These are phyloP conservation scores for Penicillium aurantiogriseum DNA, from an alignment of 2,329 filamentous ascomycete genomes.

Conservation along the genomic window DNA sequence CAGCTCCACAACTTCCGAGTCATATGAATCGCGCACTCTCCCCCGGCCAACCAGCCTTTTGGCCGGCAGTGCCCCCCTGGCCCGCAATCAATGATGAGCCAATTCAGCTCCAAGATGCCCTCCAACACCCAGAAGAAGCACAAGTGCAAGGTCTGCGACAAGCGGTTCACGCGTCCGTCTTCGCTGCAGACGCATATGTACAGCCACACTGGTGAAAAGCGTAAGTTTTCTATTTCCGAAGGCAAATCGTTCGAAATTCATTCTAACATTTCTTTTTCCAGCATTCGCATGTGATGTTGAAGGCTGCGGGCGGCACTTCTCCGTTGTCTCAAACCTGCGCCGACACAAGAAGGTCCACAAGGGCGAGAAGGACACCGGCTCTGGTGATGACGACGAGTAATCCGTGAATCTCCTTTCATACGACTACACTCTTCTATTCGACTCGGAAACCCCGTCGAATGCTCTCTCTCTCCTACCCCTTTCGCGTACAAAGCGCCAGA, in stretches of 20 bases:
- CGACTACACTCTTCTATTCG: slow-evolving; percentile 16
- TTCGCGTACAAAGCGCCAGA: slow-evolving; percentile 7
- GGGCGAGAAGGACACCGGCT: slow-evolving; percentile 50
- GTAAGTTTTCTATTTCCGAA: slow-evolving; percentile 59
- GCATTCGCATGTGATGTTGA: slow-evolving; percentile 93
- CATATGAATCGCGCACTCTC: slow-evolving; percentile 80
- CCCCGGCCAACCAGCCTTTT: slow-evolving; percentile 71
- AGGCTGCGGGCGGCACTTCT: slow-evolving; percentile 93
- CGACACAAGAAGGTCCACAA: slow-evolving; percentile 96
- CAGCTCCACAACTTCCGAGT: slow-evolving; percentile 81
- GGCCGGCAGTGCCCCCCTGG: slow-evolving; percentile 66
- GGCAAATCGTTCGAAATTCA: not conserved
- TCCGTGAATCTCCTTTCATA: slow-evolving; percentile 1
- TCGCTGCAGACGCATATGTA: slow-evolving; percentile 98
- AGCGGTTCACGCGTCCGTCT: slow-evolving; percentile 91
- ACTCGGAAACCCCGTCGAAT: slow-evolving; percentile 9
- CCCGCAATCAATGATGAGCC: slow-evolving; percentile 96
- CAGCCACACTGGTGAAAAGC: slow-evolving; percentile 96
- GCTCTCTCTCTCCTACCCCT: slow-evolving; percentile 8
- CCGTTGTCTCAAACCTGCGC: slow-evolving; percentile 91
- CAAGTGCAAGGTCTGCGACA: slow-evolving; percentile 98
- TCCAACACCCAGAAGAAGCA: slow-evolving; percentile 98
- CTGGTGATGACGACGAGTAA: slow-evolving; percentile 45
- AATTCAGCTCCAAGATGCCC: slow-evolving; percentile 95
- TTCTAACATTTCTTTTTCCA: slow-evolving; percentile 42